Evolutionary conservation across 2,329 filamentous ascomycete species (phyloP).

Genomic region (Fusarium tupiense): DNA sequence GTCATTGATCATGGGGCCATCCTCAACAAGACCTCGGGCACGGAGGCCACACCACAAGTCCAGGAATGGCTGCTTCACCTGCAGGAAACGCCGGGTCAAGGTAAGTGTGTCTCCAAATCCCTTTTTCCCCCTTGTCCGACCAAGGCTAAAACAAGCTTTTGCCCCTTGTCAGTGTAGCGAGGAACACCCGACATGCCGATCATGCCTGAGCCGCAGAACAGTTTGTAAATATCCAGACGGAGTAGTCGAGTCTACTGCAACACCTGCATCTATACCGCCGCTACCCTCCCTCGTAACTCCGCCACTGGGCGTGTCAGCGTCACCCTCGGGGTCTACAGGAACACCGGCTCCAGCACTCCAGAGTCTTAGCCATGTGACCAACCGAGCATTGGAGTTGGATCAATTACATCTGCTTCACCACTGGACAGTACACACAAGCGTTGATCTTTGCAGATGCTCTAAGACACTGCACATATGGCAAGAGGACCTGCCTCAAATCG

Average conservation of each 20-base stretch:
- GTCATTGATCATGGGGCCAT: background rate
- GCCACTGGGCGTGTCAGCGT: background rate
- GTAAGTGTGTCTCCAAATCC: background rate
- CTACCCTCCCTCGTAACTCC: rapidly evolving
- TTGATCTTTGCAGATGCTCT: background rate
- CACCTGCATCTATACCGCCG: rapidly evolving
- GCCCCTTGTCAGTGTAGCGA: background rate
- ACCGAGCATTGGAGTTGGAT: background rate
- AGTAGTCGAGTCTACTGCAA: rapidly evolving
- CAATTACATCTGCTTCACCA: background rate
- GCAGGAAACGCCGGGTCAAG: background rate
- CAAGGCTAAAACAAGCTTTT: background rate
- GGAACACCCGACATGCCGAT: background rate
- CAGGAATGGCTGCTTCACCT: background rate
- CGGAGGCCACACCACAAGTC: background rate
- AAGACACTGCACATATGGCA: background rate
- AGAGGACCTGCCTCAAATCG: background rate
- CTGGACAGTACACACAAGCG: background rate
- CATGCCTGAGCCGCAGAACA: background rate
- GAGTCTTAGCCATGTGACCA: no score
- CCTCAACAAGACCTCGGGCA: background rate
- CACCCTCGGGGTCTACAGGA: rapidly evolving
- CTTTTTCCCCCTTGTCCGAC: rapidly evolving
- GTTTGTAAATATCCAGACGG: background rate
- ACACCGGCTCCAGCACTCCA: rapidly evolving